Evolutionary conservation across 2,329 filamentous ascomycete species (phyloP).

Genomic region (Dothistroma septosporum): DNA sequence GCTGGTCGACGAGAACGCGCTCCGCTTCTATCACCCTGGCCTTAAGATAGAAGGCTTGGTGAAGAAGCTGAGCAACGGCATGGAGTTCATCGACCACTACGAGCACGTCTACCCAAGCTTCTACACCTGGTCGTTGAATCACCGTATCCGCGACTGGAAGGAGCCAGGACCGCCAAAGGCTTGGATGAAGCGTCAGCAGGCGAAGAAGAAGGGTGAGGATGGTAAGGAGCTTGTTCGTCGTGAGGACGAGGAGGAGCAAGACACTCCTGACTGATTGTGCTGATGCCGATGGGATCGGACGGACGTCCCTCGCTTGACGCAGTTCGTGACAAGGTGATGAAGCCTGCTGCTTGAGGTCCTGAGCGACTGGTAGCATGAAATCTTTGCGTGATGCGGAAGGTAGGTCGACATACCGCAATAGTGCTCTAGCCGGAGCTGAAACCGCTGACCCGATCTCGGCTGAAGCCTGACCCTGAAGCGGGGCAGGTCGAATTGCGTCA

Average conservation of each 20-base stretch:
- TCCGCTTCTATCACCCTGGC: slow-evolving; percentile 58
- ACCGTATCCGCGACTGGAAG: slow-evolving; percentile 35
- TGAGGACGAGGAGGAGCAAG: slow-evolving; percentile 5
- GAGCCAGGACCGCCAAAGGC: slow-evolving; percentile 27
- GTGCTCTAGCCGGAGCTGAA: background rate
- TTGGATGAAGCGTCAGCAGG: slow-evolving; percentile 25
- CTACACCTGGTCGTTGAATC: slow-evolving; percentile 44
- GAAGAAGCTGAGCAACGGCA: slow-evolving; percentile 28
- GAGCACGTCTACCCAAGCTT: slow-evolving; percentile 41
- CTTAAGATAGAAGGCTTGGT: slow-evolving; percentile 43
- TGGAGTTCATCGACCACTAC: slow-evolving; percentile 38
- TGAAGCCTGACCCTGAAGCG: background rate
- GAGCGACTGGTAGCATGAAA: background rate
- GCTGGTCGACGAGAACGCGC: slow-evolving; percentile 62
- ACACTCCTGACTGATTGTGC: background rate
- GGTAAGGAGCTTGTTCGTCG: slow-evolving; percentile 5
- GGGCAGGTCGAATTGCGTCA: background rate
- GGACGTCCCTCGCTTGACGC: background rate
- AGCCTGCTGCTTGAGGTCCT: background rate
- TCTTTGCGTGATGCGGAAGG: background rate
- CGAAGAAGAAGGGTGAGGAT: slow-evolving; percentile 11
- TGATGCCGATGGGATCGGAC: background rate
- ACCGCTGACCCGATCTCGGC: slow-evolving; percentile 3
- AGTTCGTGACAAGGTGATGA: background rate
- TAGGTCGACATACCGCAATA: background rate